A percentile compares a stretch with the other conserved stretches of the same genome.
Evolutionary conservation across 1,284 basidiomycete genomes (phyloP).

Genomic region (Mycena citricolor): DNA sequence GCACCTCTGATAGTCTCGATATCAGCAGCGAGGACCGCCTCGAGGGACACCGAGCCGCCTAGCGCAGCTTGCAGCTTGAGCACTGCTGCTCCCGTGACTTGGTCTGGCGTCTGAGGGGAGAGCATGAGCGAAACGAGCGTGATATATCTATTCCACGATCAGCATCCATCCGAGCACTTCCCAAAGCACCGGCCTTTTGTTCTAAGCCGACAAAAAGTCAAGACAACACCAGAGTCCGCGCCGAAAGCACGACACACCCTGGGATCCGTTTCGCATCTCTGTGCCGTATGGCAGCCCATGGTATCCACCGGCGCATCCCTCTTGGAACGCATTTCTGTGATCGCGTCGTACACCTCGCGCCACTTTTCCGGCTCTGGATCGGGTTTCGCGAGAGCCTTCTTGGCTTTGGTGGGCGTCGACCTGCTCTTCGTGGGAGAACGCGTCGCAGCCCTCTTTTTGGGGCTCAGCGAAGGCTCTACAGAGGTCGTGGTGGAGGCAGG

Average conservation of each 20-base stretch:
- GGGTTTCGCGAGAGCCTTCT: constrained; percentile 58
- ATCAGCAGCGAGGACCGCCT: constrained; percentile 68
- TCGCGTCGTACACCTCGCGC: constrained; percentile 73
- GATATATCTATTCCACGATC: constrained; percentile 69
- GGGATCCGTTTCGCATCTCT: constrained; percentile 60
- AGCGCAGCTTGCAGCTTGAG: constrained; percentile 71
- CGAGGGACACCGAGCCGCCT: constrained; percentile 76
- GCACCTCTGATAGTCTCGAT: constrained; percentile 65
- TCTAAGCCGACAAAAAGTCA: background rate
- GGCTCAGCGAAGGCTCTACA: too few relatives aligned
- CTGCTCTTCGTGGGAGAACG: background rate
- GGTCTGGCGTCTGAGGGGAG: constrained; percentile 93
- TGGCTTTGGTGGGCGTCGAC: constrained; percentile 29
- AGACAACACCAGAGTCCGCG: background rate
- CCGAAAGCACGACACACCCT: constrained; percentile 54
- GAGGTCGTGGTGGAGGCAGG: too few relatives aligned
- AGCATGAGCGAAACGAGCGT: constrained; percentile 94
- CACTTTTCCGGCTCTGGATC: constrained; percentile 56
- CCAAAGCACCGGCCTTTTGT: too few relatives aligned
- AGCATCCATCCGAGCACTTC: constrained; percentile 2
- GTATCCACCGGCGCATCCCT: constrained; percentile 86
- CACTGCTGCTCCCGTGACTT: constrained; percentile 85
- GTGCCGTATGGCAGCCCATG: constrained; percentile 82
- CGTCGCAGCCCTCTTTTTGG: too few relatives aligned
- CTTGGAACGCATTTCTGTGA: constrained; percentile 74